Evolutionary conservation across 345 rosid species (phyloP).

Genomic region (Triadica sebifera): DNA sequence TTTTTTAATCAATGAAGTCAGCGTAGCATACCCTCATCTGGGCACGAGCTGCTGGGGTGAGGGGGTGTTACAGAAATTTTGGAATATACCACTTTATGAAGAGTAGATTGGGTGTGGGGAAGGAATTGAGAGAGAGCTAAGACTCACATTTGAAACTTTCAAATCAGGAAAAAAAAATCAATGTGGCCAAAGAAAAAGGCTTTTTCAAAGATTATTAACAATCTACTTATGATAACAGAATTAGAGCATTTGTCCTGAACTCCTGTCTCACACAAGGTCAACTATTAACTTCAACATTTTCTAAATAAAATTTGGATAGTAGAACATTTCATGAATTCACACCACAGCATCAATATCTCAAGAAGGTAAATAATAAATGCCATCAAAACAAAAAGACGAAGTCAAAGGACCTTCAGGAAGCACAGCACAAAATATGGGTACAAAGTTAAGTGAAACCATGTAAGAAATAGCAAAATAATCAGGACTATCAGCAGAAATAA

Average conservation of each 20-base stretch:
- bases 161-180: neutral
- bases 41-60: too few relatives aligned
- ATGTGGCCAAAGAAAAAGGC: neutral
- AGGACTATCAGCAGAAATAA: neutral
- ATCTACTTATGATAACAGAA: neutral
- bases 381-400: neutral
- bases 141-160: neutral
- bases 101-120: neutral
- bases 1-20: too few relatives aligned
- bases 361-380: neutral
- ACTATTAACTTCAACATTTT: neutral
- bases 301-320: neutral
- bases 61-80: too few relatives aligned
- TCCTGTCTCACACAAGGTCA: neutral
- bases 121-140: neutral
- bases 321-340: neutral
- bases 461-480: neutral
- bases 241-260: neutral
- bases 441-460: neutral
- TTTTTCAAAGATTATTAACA: neutral
- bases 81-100: neutral
- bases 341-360: neutral
- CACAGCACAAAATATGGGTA: neutral
- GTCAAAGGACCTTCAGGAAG: neutral
- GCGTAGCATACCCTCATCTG: too few relatives aligned